Evolutionary conservation across 2,329 filamentous ascomycete genomes (phyloP).

Genomic region (Fonsecaea monophora): DNA sequence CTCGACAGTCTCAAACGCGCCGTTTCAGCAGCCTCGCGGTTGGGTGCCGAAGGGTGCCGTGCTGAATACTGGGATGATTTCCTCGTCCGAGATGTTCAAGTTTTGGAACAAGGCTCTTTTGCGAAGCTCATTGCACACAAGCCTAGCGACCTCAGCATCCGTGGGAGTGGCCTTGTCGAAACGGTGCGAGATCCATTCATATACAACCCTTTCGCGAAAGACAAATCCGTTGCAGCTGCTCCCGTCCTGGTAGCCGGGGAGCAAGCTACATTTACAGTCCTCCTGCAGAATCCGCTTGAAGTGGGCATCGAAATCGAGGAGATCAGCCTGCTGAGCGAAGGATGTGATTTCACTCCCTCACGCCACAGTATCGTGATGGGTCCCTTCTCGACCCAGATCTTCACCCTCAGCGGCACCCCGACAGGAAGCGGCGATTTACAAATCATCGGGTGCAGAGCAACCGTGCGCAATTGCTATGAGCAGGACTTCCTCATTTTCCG

Average conservation of each 20-base stretch:
- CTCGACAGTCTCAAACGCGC: constrained; percentile 86
- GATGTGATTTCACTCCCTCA: constrained; percentile 72
- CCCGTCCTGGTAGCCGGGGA: constrained; percentile 80
- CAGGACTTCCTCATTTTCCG: constrained; percentile 84
- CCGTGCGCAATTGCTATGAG: constrained; percentile 80
- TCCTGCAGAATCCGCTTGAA: constrained; percentile 92
- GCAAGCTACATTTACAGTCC: constrained; percentile 76
- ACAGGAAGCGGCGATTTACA: constrained; percentile 70
- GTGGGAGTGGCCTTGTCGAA: constrained; percentile 44
- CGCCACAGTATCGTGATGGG: constrained; percentile 73
- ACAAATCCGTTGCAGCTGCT: constrained; percentile 64
- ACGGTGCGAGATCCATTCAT: constrained; percentile 78
- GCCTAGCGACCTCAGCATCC: constrained; percentile 56
- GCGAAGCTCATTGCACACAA: constrained; percentile 71
- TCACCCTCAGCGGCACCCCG: constrained; percentile 74
- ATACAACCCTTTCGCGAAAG: constrained; percentile 89
- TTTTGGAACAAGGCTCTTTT: constrained; percentile 68
- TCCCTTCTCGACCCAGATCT: constrained; percentile 80
- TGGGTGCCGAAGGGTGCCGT: constrained; percentile 72
- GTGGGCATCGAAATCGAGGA: constrained; percentile 89
- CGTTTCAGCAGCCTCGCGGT: constrained; percentile 73
- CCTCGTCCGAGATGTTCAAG: constrained; percentile 75
- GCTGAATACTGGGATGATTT: constrained; percentile 99
- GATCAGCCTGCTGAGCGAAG: constrained; percentile 75
- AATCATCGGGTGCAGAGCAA: constrained; percentile 79